Conservation (phyloP, 169 alveolate species). For the Plasmodium fragile region DNA sequence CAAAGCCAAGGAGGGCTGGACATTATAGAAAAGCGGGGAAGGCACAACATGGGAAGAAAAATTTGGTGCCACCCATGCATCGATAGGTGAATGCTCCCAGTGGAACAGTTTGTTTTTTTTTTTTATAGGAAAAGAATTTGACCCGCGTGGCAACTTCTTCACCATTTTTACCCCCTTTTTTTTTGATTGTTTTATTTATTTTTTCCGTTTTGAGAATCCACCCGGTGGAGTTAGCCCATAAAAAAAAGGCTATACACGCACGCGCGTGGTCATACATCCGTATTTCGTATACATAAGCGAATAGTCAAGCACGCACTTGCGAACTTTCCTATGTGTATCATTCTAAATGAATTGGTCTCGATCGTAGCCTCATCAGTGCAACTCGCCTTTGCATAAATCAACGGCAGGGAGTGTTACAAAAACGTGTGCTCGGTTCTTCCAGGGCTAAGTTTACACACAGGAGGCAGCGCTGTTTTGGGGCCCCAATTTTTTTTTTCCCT, state of each 20-base stretch:
- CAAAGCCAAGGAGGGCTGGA: not conserved
- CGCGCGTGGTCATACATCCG: not conserved
- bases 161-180: not conserved
- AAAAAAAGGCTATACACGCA: not conserved
- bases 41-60: not conserved
- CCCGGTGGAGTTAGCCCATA: not conserved
- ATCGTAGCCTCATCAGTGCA: not conserved
- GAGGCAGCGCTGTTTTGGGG: not conserved
- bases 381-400: not conserved
- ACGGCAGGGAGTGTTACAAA: not conserved
- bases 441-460: not conserved
- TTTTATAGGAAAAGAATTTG: not conserved
- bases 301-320: not conserved
- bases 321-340: not conserved
- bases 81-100: not conserved
- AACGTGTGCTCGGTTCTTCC: not conserved
- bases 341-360: not conserved
- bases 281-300: not conserved
- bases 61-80: not conserved
- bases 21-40: not conserved
- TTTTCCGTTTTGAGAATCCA: not conserved
- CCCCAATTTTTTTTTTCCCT: not conserved
- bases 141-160: not conserved
- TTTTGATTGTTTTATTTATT: not conserved
- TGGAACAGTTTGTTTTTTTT: not conserved